Conservation (phyloP, 768 basidiomycete genomes). For the Pleurotus salmoneostramineus region DNA sequence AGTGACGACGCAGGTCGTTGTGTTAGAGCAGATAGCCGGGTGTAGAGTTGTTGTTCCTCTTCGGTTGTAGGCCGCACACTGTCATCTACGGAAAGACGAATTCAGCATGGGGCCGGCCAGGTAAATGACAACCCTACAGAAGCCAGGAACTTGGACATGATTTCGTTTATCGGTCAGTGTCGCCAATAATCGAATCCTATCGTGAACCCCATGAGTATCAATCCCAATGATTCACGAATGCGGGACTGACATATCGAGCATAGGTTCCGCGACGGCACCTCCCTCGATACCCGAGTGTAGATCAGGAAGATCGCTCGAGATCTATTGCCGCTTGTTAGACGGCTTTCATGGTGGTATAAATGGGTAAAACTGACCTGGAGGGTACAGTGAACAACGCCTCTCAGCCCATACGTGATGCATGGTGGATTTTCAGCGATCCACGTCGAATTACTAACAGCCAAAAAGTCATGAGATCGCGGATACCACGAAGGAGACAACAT, state of each 20-base stretch:
- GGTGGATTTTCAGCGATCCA: constrained; percentile 94
- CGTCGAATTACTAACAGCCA: constrained; percentile 72
- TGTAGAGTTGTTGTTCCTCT: constrained; percentile 66
- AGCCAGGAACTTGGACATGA: constrained; percentile 68
- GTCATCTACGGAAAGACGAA: constrained; percentile 51
- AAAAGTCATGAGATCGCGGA: constrained; percentile 2
- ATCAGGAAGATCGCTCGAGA: constrained; percentile 72
- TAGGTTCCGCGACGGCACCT: constrained; percentile 83
- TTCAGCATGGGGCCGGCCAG: background rate
- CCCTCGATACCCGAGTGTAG: constrained; percentile 95
- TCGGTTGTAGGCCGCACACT: constrained; percentile 65
- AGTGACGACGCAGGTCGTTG: constrained; percentile 65
- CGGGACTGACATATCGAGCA: constrained; percentile 78
- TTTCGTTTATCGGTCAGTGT: constrained; percentile 58
- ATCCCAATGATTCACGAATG: background rate
- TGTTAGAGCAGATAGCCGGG: constrained; percentile 65
- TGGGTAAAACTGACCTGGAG: constrained; percentile 47
- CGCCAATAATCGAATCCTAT: constrained; percentile 74
- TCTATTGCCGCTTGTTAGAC: constrained; percentile 31
- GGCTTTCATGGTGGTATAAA: background rate
- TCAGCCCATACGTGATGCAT: constrained; percentile 91
- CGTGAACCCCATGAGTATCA: background rate
- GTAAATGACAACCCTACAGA: constrained; percentile 48
- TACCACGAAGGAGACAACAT: background rate
- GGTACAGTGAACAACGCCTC: constrained; percentile 89